Percentiles rank a stretch among this genome's conserved stretches.
Conservation (phyloP, 768 basidiomycete species). For the Mycena alexandri region DNA sequence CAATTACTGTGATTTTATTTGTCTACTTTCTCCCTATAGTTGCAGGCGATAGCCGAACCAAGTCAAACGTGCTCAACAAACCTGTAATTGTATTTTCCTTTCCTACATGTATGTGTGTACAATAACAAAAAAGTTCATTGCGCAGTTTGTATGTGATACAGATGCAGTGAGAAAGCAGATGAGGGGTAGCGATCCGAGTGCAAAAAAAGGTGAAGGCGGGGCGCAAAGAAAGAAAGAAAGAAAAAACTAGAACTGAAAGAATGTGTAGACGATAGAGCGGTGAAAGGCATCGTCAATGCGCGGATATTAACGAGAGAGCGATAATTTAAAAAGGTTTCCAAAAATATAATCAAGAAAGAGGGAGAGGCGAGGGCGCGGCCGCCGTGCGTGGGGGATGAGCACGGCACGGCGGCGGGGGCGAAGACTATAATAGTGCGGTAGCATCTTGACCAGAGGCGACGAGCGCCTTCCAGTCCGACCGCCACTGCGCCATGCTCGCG, state of each 20-base stretch:
- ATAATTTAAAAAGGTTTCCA: not conserved
- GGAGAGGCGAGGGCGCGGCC: constrained; percentile 5
- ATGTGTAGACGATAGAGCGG: constrained; percentile 25
- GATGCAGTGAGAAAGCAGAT: constrained; percentile 37
- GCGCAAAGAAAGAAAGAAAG: too few relatives aligned
- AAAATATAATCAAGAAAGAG: not conserved
- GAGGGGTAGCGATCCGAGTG: too few relatives aligned
- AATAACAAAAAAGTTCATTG: constrained; percentile 25
- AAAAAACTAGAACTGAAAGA: constrained; percentile 18
- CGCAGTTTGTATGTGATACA: constrained; percentile 25
- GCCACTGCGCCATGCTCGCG: constrained; percentile 79
- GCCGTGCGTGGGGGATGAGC: constrained; percentile 14
- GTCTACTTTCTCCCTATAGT: too few relatives aligned
- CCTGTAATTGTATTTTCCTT: not conserved
- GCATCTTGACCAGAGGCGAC: constrained; percentile 74
- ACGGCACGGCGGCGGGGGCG: constrained; percentile 19
- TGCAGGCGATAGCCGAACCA: too few relatives aligned
- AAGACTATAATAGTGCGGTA: constrained; percentile 66
- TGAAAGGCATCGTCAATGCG: not conserved
- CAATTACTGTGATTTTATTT: constrained; percentile 2
- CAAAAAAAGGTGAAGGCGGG: too few relatives aligned
- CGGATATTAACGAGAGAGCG: constrained; percentile 14
- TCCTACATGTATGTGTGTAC: constrained; percentile 14
- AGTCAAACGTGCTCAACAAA: not conserved
- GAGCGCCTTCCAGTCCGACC: constrained; percentile 81